A percentile compares a stretch with the other conserved stretches of the same genome.
phyloP scores from a whole-genome alignment of 345 rosid genomes.

The Boechera retrofracta region DNA sequence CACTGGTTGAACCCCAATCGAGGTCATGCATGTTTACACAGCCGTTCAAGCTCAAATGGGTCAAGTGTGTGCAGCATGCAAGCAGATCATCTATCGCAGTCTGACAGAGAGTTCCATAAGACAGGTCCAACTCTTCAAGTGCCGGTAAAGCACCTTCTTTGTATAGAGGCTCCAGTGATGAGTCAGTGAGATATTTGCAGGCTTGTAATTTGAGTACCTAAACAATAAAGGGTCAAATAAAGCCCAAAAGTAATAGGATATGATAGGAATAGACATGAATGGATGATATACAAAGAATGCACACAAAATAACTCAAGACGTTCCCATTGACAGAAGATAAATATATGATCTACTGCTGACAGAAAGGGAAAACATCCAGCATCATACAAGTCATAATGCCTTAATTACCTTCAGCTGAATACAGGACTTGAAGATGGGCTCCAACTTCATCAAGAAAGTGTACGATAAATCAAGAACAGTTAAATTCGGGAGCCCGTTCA shows the following conservation, averaged over 20 bases:
- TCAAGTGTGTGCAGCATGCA: slow-evolving; percentile 86
- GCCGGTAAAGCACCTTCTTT: slow-evolving; percentile 78
- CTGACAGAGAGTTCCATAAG: slow-evolving; percentile 90
- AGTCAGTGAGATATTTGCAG: slow-evolving; percentile 89
- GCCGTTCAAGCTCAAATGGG: slow-evolving; percentile 94
- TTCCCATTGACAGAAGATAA: background rate
- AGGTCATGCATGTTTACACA: slow-evolving; percentile 95
- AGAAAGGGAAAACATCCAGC: slow-evolving; percentile 5
- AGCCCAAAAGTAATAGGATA: slow-evolving; percentile 1
- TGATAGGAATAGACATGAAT: slow-evolving; percentile 8
- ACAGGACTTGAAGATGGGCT: slow-evolving; percentile 87
- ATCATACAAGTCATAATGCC: slow-evolving; percentile 18
- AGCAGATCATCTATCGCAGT: slow-evolving; percentile 97
- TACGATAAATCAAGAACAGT: slow-evolving; percentile 86
- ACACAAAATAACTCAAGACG: background rate
- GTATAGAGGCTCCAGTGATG: slow-evolving; percentile 92
- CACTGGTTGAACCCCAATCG: slow-evolving; percentile 73
- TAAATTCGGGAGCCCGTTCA: slow-evolving; percentile 64
- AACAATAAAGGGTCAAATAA: slow-evolving; percentile 25
- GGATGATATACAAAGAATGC: slow-evolving; percentile 12
- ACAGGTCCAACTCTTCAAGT: slow-evolving; percentile 88
- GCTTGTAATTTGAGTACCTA: slow-evolving; percentile 96
- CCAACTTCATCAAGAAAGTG: slow-evolving; percentile 82
- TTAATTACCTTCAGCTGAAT: slow-evolving; percentile 75
- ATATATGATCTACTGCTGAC: slow-evolving; percentile 18